phyloP scores from a whole-genome alignment of 495 filamentous ascomycete genomes.

The Aspergillus bertholletiae region DNA sequence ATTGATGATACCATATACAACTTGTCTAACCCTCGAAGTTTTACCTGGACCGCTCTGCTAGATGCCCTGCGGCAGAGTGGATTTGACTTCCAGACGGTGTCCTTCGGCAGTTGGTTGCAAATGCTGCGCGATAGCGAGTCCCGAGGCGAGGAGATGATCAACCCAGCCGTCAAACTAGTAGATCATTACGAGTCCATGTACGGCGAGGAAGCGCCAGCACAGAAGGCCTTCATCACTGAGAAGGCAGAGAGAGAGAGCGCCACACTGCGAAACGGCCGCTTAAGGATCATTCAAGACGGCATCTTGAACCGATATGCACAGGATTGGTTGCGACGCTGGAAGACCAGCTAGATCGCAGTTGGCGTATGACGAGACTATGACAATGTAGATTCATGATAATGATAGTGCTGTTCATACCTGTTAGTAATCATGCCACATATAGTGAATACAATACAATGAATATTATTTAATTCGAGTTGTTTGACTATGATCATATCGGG shows the following conservation, averaged over 20 bases:
- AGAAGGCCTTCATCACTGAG: slow-evolving; percentile 27
- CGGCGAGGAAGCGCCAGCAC: slow-evolving; percentile 1
- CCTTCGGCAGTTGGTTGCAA: slow-evolving; percentile 46
- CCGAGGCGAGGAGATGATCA: slow-evolving; percentile 42
- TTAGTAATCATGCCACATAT: neutral
- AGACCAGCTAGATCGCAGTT: neutral
- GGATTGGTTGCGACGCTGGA: slow-evolving; percentile 35
- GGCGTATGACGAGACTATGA: neutral
- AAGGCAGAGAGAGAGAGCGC: slow-evolving; percentile 35
- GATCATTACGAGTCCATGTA: slow-evolving; percentile 47
- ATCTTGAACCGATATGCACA: slow-evolving; percentile 33
- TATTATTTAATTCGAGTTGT: no score
- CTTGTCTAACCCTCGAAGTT: slow-evolving; percentile 45
- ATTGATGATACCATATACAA: slow-evolving; percentile 47
- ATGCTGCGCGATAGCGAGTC: slow-evolving; percentile 40
- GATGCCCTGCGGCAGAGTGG: slow-evolving; percentile 35
- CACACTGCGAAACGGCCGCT: slow-evolving; percentile 30
- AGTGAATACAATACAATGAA: no score
- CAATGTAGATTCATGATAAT: neutral
- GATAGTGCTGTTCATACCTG: neutral
- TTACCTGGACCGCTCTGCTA: slow-evolving; percentile 52
- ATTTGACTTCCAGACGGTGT: slow-evolving; percentile 45
- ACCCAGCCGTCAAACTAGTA: slow-evolving; percentile 59
- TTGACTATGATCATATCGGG: no score
- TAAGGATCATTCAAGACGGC: slow-evolving; percentile 35